Conservation (phyloP, 805 yeast genomes). For the Kodamaea hsintzibuensis region DNA sequence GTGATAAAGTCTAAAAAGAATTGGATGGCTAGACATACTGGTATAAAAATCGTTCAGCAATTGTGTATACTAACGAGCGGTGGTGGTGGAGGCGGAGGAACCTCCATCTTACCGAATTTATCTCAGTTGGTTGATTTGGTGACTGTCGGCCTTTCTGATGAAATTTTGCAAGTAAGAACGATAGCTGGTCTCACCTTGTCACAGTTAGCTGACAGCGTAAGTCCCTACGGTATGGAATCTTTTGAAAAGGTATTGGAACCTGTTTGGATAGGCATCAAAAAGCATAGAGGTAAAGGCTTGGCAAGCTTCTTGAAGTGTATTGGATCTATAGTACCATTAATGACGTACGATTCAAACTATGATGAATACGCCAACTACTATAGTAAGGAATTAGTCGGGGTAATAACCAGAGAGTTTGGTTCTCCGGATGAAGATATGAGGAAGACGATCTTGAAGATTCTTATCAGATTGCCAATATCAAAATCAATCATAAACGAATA, state of each 20-base stretch:
- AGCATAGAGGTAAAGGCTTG: slow-evolving; percentile 74
- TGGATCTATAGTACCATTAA: slow-evolving; percentile 79
- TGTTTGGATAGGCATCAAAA: slow-evolving; percentile 75
- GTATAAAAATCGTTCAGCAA: slow-evolving; percentile 74
- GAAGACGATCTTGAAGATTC: slow-evolving; percentile 64
- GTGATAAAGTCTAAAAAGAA: slow-evolving; percentile 74
- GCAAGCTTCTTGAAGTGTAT: slow-evolving; percentile 77
- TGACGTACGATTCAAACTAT: slow-evolving; percentile 55
- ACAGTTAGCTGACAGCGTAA: slow-evolving; percentile 74
- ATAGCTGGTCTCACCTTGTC: slow-evolving; percentile 72
- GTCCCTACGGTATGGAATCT: slow-evolving; percentile 88
- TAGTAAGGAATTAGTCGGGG: slow-evolving; percentile 68
- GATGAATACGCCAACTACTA: slow-evolving; percentile 78
- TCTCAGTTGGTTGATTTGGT: slow-evolving; percentile 64
- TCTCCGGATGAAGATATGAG: slow-evolving; percentile 90
- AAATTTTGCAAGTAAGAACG: slow-evolving; percentile 63
- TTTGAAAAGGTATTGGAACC: slow-evolving; percentile 76
- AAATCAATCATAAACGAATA: slow-evolving; percentile 55
- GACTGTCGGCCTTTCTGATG: slow-evolving; percentile 60
- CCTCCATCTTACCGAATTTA: slow-evolving; percentile 65
- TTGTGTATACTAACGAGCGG: slow-evolving; percentile 68
- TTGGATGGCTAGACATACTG: slow-evolving; percentile 85
- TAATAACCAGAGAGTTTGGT: slow-evolving; percentile 68
- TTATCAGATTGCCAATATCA: slow-evolving; percentile 65
- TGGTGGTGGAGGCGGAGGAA: slow-evolving; percentile 41